Evolutionary conservation across 1,139 yeast genomes (phyloP), one percentile per base, ranked within the genome.

Genomic region (Saccharomyces hybrid): DNA sequence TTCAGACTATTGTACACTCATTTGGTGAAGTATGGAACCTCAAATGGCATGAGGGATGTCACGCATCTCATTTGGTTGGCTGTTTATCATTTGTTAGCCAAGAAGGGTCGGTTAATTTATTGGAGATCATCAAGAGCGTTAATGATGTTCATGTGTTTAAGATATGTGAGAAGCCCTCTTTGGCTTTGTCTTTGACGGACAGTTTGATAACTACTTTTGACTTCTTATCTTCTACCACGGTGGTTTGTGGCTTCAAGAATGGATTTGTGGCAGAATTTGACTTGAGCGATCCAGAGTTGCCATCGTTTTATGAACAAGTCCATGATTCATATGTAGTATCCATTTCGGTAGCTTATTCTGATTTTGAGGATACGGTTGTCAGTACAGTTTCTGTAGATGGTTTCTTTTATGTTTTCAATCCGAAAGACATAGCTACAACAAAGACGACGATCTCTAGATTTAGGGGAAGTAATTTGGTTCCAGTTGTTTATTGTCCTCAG

Each of bases 231-330:
- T 64, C 75, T 3, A 73, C 76, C 2, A 73, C 71, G 8, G 63
- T 89, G 1, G 65, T 85, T 0, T 81, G 83, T 32, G 96, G 96
- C 0, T 77, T 84, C 7, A 70, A 76, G 0, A 80, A 81, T 55
- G 97, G 97, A 0, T 75, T 74, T 41, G 70, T 89, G 6, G 84
- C 84, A 0, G 95, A 87, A 63, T 84, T 79, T 61, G 74, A 78
- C 29, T 65, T 86, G 1, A 54, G 63, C 1, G 67, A 70, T 3
- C 50, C 53, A 11, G 42, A 46, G 11, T 55, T 65, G 1, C 90
- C 90, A 0, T 79, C 84, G 0, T 84, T 71, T 48, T 64, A 73
- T 31, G 62, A 66, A 28, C 77, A 78, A 14, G 63, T 83, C 1
- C 78, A 81, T 31, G 79, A 79, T 11, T 76, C 83, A 1, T 76